Evolutionary conservation across 768 basidiomycete genomes (phyloP), one percentile per base, ranked within the genome.

Genomic region (Mrakia blollopis): DNA sequence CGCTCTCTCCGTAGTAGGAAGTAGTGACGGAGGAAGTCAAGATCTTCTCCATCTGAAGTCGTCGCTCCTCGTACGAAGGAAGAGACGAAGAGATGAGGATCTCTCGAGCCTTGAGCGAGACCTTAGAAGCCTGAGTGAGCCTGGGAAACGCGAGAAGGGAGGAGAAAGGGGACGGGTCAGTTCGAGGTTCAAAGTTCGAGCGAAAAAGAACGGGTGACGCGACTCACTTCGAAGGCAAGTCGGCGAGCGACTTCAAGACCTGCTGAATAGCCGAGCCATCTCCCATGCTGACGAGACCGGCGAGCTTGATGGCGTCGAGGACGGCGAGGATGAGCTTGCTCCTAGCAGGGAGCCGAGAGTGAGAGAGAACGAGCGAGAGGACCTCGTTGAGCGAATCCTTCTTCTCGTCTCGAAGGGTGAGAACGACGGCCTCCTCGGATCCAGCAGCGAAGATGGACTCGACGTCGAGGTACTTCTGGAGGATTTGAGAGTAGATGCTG

Each of bases 11-110:
- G 81, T 99, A 98, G 81, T 90, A 91, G 80, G 90, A 91, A 75
- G 90, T 91, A 25, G 90, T 89, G 72, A 97, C 92, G 0, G 97
- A 92, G 37, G 90, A 88, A 84, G 91, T 93, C 68, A 99, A 87
- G 73, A 99, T 91, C 37, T 90, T 87, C 85, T 97, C 95, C 92
- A 99, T 96, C 84, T 99, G 97, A 37, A 89, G 86, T 60, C 90
- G 86, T 76, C 97, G 91, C 83, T 98, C 97, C 81, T 98, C 94
- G 82, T 93, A 96, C 21, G 94, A 96, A 8, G 97, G 97, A 89
- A 99, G 91, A 83, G 96, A 93, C 67, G 92, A 93, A 44, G 93
- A 87, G 81, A 99, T 98, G 67, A 98, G 88, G 10, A 97, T 97
- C 85, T 99, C 97, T 65, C 97, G 92, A 60, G 97, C 97, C 84